Percentiles rank a stretch among this genome's conserved stretches.
These are phyloP conservation scores for Ilyonectria destructans DNA, from an alignment of 2,329 filamentous ascomycete species.

Conservation along the genomic window DNA sequence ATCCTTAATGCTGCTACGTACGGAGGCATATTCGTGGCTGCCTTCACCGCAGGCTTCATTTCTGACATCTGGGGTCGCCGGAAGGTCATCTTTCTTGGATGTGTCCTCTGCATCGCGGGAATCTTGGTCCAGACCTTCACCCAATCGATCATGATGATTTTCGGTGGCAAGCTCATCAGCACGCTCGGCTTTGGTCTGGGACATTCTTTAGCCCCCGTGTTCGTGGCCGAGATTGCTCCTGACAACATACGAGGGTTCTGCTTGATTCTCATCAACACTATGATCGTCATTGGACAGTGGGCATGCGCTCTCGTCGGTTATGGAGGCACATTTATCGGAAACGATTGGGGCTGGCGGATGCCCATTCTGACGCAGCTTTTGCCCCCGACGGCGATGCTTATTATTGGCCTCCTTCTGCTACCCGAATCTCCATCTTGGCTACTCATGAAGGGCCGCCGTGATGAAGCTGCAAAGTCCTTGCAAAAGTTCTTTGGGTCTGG, in stretches of 20 bases:
- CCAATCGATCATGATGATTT: slow-evolving; percentile 42
- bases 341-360: slow-evolving; percentile 58
- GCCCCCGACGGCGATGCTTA: slow-evolving; percentile 55
- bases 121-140: slow-evolving; percentile 46
- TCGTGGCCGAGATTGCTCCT: slow-evolving; percentile 51
- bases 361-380: slow-evolving; percentile 63
- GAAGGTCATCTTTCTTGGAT: slow-evolving; percentile 41
- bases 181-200: slow-evolving; percentile 50
- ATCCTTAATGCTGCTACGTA: slow-evolving; percentile 47
- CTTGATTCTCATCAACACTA: slow-evolving; percentile 50
- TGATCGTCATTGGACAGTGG: slow-evolving; percentile 50
- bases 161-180: slow-evolving; percentile 48
- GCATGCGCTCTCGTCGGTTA: slow-evolving; percentile 44
- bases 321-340: slow-evolving; percentile 29
- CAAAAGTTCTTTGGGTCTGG: slow-evolving; percentile 43
- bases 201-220: slow-evolving; percentile 49
- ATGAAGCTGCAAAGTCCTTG: slow-evolving; percentile 49
- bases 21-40: slow-evolving; percentile 48
- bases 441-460: slow-evolving; percentile 54
- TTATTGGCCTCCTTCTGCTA: slow-evolving; percentile 55
- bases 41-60: slow-evolving; percentile 46
- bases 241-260: slow-evolving; percentile 49
- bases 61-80: slow-evolving; percentile 45
- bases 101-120: slow-evolving; percentile 43
- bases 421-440: slow-evolving; percentile 65